A percentile compares a stretch with the other conserved stretches of the same genome.
These are phyloP conservation scores for Lomentospora prolificans DNA, from an alignment of 2,329 filamentous ascomycete species.

Conservation along the genomic window DNA sequence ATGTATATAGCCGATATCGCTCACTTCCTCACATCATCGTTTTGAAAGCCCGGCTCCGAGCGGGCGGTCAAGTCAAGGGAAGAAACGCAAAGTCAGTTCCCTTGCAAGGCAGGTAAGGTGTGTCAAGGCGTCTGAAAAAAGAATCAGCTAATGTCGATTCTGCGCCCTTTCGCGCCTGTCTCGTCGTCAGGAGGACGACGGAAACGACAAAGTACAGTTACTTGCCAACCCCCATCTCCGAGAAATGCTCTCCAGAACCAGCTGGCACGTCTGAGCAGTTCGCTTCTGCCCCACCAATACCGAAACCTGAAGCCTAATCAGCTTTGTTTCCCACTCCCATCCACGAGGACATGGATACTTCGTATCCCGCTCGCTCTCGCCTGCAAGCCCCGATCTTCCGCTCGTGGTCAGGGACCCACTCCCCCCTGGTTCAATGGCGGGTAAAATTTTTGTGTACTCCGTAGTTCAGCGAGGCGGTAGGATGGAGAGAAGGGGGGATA, in stretches of 20 bases:
- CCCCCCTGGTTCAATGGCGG: neutral
- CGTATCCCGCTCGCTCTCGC: neutral
- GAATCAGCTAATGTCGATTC: neutral
- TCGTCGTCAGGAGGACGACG: neutral
- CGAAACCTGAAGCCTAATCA: neutral
- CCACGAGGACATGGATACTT: neutral
- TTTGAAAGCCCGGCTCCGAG: neutral
- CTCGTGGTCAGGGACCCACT: too few species aligned
- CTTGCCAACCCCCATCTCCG: too few species aligned
- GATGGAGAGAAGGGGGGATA: too few species aligned
- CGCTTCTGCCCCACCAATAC: neutral
- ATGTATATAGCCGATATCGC: conserved; percentile 1
- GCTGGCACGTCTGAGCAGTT: too few species aligned
- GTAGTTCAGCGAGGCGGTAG: too few species aligned
- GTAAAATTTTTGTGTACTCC: neutral
- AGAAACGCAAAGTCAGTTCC: neutral
- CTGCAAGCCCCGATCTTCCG: too few species aligned
- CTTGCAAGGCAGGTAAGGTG: too few species aligned
- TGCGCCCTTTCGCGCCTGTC: neutral
- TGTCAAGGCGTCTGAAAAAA: too few species aligned
- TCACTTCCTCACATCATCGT: neutral
- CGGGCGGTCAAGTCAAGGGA: neutral
- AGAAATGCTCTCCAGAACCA: too few species aligned
- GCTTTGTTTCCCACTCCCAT: neutral
- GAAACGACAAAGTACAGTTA: neutral